phyloP scores from a whole-genome alignment of 768 basidiomycete species.

The Coprinopsis sp. region DNA sequence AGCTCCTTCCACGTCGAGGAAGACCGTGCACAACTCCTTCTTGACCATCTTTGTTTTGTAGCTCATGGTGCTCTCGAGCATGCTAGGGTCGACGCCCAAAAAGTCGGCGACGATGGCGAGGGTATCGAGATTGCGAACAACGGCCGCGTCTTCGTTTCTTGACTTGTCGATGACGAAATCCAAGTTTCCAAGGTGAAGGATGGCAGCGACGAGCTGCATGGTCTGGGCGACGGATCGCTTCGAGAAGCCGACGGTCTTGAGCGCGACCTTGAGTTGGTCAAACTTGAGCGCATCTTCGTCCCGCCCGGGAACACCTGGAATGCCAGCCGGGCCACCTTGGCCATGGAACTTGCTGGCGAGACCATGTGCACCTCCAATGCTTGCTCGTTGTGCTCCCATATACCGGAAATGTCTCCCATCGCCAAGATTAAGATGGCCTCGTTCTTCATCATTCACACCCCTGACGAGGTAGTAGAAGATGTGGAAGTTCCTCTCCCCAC shows the following conservation, averaged over 20 bases:
- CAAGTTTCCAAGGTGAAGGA: constrained; percentile 94
- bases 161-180: constrained; percentile 83
- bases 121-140: constrained; percentile 80
- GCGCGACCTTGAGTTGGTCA: constrained; percentile 89
- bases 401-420: constrained; percentile 85
- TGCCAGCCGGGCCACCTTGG: constrained; percentile 44
- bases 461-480: constrained; percentile 96
- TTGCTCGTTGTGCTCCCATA: constrained; percentile 30
- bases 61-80: constrained; percentile 75
- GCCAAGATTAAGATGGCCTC: constrained; percentile 78
- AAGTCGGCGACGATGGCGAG: constrained; percentile 88
- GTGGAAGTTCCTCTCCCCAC: constrained; percentile 95
- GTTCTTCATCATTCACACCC: constrained; percentile 84
- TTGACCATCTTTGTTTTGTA: constrained; percentile 92
- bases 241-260: constrained; percentile 90
- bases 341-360: constrained; percentile 31
- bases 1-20: constrained; percentile 91
- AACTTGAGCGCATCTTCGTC: constrained; percentile 87
- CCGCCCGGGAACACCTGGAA: constrained; percentile 37
- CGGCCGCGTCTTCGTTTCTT: constrained; percentile 88
- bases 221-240: constrained; percentile 95
- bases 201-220: constrained; percentile 91
- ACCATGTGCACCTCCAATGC: not conserved
- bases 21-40: constrained; percentile 96
- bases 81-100: constrained; percentile 70